phyloP scores from a whole-genome alignment of 352 stramenopile species.

The Phytophthora kernoviae region DNA sequence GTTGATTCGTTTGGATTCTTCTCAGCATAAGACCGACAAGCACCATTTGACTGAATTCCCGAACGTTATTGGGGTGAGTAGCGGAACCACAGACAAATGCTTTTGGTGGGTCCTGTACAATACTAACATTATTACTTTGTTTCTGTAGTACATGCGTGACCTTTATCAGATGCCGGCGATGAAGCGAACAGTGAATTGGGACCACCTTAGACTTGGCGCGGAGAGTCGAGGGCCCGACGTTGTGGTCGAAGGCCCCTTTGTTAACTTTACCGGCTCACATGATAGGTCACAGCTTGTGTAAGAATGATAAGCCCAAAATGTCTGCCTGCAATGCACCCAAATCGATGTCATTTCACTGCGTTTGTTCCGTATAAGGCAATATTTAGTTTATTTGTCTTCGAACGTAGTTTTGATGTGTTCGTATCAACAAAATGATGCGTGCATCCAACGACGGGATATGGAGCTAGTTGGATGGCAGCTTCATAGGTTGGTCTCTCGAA shows the following conservation, averaged over 20 bases:
- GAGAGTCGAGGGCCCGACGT: conserved; percentile 73
- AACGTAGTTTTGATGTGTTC: too few relatives aligned
- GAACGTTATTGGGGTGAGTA: conserved; percentile 30
- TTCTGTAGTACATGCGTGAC: conserved; percentile 28
- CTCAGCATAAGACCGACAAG: conserved; percentile 27
- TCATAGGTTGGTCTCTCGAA: too few relatives aligned
- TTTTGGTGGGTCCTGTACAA: neutral
- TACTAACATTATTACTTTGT: conserved; percentile 5
- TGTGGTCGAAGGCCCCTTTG: conserved; percentile 70
- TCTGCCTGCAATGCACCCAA: too few relatives aligned
- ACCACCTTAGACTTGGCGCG: conserved; percentile 91
- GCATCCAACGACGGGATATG: too few relatives aligned
- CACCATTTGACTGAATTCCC: conserved; percentile 51
- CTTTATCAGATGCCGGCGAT: conserved; percentile 87
- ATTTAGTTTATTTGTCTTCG: too few relatives aligned
- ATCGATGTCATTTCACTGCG: too few relatives aligned
- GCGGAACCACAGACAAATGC: too few relatives aligned
- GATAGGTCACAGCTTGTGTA: too few relatives aligned
- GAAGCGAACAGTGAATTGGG: conserved; percentile 79
- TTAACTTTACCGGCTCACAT: conserved; percentile 17
- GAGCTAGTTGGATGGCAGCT: too few relatives aligned
- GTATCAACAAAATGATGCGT: too few relatives aligned
- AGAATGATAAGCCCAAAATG: too few relatives aligned
- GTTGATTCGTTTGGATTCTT: conserved; percentile 38
- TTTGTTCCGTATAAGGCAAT: too few relatives aligned